Percentiles rank a stretch among this genome's conserved stretches.
Conservation (phyloP, 2,329 filamentous ascomycete species). For the Phoma sp. region DNA sequence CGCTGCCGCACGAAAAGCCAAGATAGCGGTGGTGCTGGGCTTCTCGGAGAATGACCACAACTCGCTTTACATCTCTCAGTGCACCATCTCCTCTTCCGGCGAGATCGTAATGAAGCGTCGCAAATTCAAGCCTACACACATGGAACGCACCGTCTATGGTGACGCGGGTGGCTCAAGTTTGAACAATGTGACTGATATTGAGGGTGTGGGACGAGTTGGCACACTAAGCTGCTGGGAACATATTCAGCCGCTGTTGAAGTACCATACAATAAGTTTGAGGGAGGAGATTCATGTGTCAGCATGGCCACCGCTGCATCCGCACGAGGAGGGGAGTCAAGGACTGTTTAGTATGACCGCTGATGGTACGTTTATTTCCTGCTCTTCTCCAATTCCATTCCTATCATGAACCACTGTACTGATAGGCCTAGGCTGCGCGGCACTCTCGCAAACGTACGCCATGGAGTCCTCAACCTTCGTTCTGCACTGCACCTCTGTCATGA, state of each 20-base stretch:
- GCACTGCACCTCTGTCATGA: constrained; percentile 58
- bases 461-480: constrained; percentile 64
- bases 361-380: constrained; percentile 21
- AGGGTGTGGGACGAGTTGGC: constrained; percentile 39
- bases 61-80: constrained; percentile 51
- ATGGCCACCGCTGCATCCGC: constrained; percentile 49
- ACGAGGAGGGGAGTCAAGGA: constrained; percentile 36
- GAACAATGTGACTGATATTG: constrained; percentile 42
- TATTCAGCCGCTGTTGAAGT: constrained; percentile 52
- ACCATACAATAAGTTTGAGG: constrained; percentile 47
- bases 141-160: constrained; percentile 53
- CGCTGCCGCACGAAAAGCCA: constrained; percentile 38
- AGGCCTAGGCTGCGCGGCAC: constrained; percentile 27
- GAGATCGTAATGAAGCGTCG: constrained; percentile 46
- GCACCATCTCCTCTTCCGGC: constrained; percentile 45
- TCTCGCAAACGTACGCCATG: constrained; percentile 63
- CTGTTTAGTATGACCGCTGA: constrained; percentile 49
- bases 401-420: background rate
- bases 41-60: constrained; percentile 49
- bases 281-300: constrained; percentile 52
- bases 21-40: constrained; percentile 49
- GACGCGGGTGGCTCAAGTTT: constrained; percentile 46
- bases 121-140: constrained; percentile 54
- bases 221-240: constrained; percentile 52
- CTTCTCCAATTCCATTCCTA: background rate